phyloP scores from a whole-genome alignment of 176 grass and related monocot species.

The Tillandsia leiboldiana region DNA sequence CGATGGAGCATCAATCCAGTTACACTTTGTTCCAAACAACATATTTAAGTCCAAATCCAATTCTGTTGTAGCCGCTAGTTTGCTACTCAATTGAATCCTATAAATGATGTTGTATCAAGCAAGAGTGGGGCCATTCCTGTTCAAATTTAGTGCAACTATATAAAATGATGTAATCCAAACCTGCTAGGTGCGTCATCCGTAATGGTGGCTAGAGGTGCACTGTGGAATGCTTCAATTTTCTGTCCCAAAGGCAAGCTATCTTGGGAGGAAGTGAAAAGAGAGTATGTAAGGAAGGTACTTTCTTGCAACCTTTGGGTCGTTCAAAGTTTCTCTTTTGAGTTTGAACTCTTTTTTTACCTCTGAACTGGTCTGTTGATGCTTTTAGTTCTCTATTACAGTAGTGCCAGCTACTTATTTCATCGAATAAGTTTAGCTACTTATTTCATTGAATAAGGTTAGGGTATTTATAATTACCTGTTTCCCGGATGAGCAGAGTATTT shows the following conservation, averaged over 20 bases:
- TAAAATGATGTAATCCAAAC: neutral
- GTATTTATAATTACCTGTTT: slow-evolving; percentile 6
- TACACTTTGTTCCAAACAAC: too few species aligned
- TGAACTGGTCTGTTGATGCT: neutral
- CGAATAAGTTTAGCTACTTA: neutral
- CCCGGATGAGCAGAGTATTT: slow-evolving; percentile 57
- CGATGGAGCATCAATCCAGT: too few species aligned
- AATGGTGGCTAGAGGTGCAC: slow-evolving; percentile 93
- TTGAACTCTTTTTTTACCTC: neutral
- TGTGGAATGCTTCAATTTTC: slow-evolving; percentile 95
- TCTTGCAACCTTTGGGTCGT: slow-evolving; percentile 5
- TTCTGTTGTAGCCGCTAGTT: too few species aligned
- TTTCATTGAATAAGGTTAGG: neutral
- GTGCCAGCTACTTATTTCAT: neutral
- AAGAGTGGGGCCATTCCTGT: too few species aligned
- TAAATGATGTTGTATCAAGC: too few species aligned
- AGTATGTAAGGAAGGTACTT: slow-evolving; percentile 84
- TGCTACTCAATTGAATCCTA: too few species aligned
- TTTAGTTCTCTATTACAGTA: slow-evolving; percentile 3
- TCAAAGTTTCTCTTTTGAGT: neutral
- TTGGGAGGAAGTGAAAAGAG: slow-evolving; percentile 81
- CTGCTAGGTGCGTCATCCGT: slow-evolving; percentile 64
- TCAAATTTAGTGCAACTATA: too few species aligned
- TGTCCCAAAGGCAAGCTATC: slow-evolving; percentile 54
- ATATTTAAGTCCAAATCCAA: too few species aligned